A percentile compares a stretch with the other conserved stretches of the same genome.
Conservation (phyloP, 2,329 filamentous ascomycete species). For the Cordyceps tenuipes region DNA sequence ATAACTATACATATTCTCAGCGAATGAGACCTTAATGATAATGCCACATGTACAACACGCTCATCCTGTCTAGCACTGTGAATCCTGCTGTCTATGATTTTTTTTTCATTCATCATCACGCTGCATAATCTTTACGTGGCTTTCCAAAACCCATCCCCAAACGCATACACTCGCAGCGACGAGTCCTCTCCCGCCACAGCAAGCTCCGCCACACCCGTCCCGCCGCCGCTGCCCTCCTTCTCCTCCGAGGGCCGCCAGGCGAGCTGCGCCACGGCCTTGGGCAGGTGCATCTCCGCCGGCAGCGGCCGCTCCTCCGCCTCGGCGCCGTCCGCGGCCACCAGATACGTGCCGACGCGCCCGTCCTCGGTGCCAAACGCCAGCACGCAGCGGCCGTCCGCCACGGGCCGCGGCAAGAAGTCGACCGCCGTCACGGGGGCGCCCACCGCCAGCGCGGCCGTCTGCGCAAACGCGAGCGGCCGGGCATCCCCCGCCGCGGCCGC, state of each 20-base stretch:
- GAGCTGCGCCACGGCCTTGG: constrained; percentile 58
- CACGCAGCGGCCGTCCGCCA: constrained; percentile 22
- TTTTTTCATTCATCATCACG: neutral
- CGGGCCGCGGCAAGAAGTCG: constrained; percentile 45
- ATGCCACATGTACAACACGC: neutral
- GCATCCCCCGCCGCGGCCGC: too few relatives aligned
- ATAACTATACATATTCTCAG: constrained; percentile 5
- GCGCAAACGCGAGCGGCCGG: constrained; percentile 33
- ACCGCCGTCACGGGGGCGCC: constrained; percentile 61
- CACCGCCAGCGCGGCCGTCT: constrained; percentile 44
- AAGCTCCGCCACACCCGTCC: constrained; percentile 27
- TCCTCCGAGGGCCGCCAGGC: constrained; percentile 52
- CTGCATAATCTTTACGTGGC: neutral
- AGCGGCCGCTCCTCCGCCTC: constrained; percentile 29
- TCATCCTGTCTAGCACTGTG: neutral
- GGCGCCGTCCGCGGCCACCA: constrained; percentile 31
- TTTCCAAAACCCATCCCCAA: constrained; percentile 23
- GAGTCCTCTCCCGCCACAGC: constrained; percentile 53
- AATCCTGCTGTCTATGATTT: neutral
- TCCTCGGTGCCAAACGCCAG: constrained; percentile 52
- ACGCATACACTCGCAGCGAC: constrained; percentile 49
- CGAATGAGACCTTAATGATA: constrained; percentile 7
- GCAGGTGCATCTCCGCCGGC: constrained; percentile 40
- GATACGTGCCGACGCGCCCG: constrained; percentile 37
- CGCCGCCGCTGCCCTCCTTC: constrained; percentile 19